These are phyloP conservation scores for sorghum (Sorghum bicolor) DNA, from an alignment of 176 grass and related monocot species.

Conservation along the genomic window DNA sequence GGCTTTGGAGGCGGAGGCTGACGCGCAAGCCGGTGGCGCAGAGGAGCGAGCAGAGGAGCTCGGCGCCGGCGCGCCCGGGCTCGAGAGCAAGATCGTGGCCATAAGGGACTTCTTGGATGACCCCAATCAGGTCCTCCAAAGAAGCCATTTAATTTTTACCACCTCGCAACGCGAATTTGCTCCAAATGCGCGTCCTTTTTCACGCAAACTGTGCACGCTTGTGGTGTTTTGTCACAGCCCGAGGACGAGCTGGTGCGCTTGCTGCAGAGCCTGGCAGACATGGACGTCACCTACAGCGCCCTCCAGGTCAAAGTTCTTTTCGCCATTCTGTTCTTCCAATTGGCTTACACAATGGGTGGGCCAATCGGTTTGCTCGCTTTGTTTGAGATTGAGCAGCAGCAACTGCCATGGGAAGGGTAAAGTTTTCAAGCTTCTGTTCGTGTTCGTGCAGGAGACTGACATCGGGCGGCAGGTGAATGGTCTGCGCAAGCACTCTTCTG, in stretches of 20 bases:
- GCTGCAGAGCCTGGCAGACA: constrained; percentile 53
- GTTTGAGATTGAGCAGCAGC: background rate
- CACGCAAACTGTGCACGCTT: background rate
- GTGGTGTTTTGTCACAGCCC: constrained; percentile 41
- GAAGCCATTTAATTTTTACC: constrained; percentile 15
- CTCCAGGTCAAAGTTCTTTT: constrained; percentile 38
- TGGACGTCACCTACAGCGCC: constrained; percentile 61
- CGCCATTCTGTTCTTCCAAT: background rate
- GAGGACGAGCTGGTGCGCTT: constrained; percentile 55
- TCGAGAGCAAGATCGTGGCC: constrained; percentile 43
- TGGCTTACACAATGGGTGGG: background rate
- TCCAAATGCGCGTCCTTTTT: constrained; percentile 4
- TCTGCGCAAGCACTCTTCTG: constrained; percentile 54
- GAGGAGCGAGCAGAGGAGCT: background rate
- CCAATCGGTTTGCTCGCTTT: background rate
- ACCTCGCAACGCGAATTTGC: constrained; percentile 1
- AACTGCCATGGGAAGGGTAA: too few relatives aligned
- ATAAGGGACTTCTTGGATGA: constrained; percentile 69
- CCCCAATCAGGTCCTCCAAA: constrained; percentile 46
- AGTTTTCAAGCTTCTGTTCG: too few relatives aligned
- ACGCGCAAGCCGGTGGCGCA: background rate
- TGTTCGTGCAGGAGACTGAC: constrained; percentile 49
- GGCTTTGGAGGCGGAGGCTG: background rate
- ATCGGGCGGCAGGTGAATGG: constrained; percentile 58
- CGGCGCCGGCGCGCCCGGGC: background rate